A percentile compares a stretch with the other conserved stretches of the same genome.
Evolutionary conservation across 805 yeast genomes (phyloP).

Genomic region (Scheffersomyces spartinae): DNA sequence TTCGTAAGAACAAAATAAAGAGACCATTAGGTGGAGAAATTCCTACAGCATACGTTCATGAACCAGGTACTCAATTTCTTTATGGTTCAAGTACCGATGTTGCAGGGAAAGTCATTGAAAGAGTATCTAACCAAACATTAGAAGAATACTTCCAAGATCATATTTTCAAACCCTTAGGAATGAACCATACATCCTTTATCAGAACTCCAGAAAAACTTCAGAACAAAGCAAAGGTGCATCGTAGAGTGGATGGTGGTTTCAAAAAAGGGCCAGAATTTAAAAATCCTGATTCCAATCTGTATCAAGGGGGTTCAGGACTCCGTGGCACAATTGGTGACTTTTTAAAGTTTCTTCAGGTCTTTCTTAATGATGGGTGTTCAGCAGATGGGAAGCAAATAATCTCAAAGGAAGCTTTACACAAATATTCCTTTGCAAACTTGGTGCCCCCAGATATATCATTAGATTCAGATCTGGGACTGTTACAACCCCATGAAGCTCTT

Average conservation of each 20-base stretch:
- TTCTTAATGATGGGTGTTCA: constrained; percentile 28
- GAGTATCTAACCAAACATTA: constrained; percentile 18
- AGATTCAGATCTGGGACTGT: too few species aligned
- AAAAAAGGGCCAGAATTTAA: too few species aligned
- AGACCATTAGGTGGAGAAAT: too few species aligned
- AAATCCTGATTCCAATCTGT: constrained; percentile 16
- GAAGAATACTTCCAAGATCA: constrained; percentile 18
- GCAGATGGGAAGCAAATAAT: constrained; percentile 24
- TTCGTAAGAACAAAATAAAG: too few species aligned
- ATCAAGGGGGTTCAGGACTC: constrained; percentile 35
- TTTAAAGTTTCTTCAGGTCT: constrained; percentile 24
- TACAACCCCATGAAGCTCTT: too few species aligned
- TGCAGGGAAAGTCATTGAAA: constrained; percentile 25
- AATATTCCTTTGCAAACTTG: not conserved
- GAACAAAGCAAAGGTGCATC: not conserved
- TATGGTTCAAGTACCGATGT: constrained; percentile 29
- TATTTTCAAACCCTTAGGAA: constrained; percentile 23
- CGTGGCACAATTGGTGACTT: constrained; percentile 26
- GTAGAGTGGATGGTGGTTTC: too few species aligned
- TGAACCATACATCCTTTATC: constrained; percentile 9
- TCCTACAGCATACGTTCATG: too few species aligned
- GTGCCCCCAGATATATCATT: too few species aligned
- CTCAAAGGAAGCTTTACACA: constrained; percentile 9
- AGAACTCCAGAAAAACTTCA: constrained; percentile 1
- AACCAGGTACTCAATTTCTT: constrained; percentile 27